phyloP scores from a whole-genome alignment of 495 filamentous ascomycete genomes.

The Tuber aestivum region DNA sequence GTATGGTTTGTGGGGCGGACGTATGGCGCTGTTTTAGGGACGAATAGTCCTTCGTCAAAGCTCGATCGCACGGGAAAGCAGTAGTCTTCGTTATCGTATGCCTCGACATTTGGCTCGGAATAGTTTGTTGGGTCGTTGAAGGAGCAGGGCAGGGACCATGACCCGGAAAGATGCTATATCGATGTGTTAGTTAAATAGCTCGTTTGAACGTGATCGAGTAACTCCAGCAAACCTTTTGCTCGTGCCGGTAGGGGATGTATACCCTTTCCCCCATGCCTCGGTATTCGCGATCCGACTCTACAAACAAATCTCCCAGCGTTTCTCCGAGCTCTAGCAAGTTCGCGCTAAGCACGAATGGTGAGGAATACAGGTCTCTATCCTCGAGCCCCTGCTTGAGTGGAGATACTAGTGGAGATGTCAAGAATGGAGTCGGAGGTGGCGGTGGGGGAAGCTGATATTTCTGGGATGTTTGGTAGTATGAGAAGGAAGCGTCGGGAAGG shows the following conservation, averaged over 20 bases:
- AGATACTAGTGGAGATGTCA: conserved; percentile 20
- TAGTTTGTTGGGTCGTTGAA: conserved; percentile 14
- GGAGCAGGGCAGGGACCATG: conserved; percentile 18
- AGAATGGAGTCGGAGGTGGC: conserved; percentile 33
- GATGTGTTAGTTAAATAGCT: neutral
- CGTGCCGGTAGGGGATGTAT: conserved; percentile 1
- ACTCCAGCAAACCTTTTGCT: conserved; percentile 18
- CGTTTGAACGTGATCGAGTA: neutral
- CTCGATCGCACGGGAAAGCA: neutral
- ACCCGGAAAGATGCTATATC: conserved; percentile 6
- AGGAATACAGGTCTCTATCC: conserved; percentile 18
- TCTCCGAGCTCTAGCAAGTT: conserved; percentile 20
- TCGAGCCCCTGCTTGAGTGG: conserved; percentile 14
- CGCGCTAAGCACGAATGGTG: conserved; percentile 21
- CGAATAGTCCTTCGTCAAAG: conserved; percentile 1
- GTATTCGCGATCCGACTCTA: conserved; percentile 2
- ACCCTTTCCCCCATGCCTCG: conserved; percentile 15
- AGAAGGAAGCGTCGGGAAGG: conserved; percentile 14
- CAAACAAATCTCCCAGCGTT: conserved; percentile 16
- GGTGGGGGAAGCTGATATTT: conserved; percentile 28
- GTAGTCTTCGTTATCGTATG: neutral
- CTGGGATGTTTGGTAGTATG: conserved; percentile 13
- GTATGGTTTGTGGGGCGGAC: conserved; percentile 6
- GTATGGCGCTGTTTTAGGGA: neutral
- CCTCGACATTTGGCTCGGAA: neutral